Percentiles rank a stretch among this genome's conserved stretches.
phyloP scores from a whole-genome alignment of 2,329 filamentous ascomycete species.

The Waltergamsia citrina region DNA sequence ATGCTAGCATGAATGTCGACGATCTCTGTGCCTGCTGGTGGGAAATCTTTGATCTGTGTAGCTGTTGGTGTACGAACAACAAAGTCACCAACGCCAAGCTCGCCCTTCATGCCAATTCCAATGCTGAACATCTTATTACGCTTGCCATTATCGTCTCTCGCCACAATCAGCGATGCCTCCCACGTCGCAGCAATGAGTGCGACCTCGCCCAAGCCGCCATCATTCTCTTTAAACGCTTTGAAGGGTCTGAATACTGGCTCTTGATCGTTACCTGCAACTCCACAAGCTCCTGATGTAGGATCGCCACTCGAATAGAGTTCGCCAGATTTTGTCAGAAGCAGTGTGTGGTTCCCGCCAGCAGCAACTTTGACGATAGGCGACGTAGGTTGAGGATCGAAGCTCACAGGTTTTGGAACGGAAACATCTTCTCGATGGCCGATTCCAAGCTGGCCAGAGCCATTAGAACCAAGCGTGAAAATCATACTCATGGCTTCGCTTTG shows the following conservation, averaged over 20 bases:
- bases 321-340: conserved; percentile 55
- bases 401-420: conserved; percentile 51
- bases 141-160: conserved; percentile 29
- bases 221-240: too few relatives aligned
- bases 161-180: conserved; percentile 60
- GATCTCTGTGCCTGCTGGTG: conserved; percentile 48
- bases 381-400: conserved; percentile 36
- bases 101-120: conserved; percentile 61
- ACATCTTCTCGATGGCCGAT: conserved; percentile 64
- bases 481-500: conserved; percentile 26
- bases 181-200: conserved; percentile 61
- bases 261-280: too few relatives aligned
- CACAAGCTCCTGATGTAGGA: conserved; percentile 43
- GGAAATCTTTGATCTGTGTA: conserved; percentile 50
- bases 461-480: conserved; percentile 65
- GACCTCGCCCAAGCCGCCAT: conserved; percentile 20
- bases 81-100: conserved; percentile 54
- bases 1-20: conserved; percentile 63
- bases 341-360: conserved; percentile 80
- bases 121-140: conserved; percentile 48
- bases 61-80: conserved; percentile 38
- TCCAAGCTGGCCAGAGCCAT: conserved; percentile 66
- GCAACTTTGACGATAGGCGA: conserved; percentile 28
- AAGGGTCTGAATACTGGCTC: too few relatives aligned
- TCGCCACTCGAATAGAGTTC: conserved; percentile 58